Evolutionary conservation across 169 alveolate genomes (phyloP), one percentile per base, ranked within the genome.

Genomic region (Cryptosporidium parvum): DNA sequence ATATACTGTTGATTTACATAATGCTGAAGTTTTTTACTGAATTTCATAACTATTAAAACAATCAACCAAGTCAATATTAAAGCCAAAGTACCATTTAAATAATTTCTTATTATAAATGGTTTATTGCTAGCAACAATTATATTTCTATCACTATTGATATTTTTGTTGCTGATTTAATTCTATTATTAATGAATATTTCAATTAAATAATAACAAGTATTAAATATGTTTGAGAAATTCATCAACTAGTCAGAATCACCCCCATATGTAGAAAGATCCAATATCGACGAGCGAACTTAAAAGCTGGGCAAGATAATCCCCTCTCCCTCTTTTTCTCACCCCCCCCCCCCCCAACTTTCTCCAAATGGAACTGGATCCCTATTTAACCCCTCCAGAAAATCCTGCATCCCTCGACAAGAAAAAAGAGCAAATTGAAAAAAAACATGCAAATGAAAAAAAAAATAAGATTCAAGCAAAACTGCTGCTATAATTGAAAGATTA

Each of bases 11-110:
- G 94, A 48, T 92, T 93, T 18, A 93, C 91, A 52, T 69, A 70
- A 59, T 92, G 95, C 53, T 89, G 92, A 56, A 94, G 71, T 59
- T 86, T 92, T 70, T 92, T 92, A 53, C 94, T 86, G 68, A 94
- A 94, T 86, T 92, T 94, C 96, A 94, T 94, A 53, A 69, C 71
- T 59, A 56, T 56, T 56, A 2, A 56, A 56, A n/a, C 3, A 23
- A 26, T 56, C 67, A 16, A 56, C 35, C 0, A 56, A 56, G 4
- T 56, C 67, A 48, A 48, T 48, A 48, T 48, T 44, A 44, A 44
- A 16, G 9, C 44, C 44, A 37, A 42, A 12, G 0, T 48, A 0
- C 52, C 56, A 48, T 48, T 48, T 48, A 48, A 48, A 9, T 12
- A 48, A 48, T 48, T 48, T 12, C 0, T 3, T 48, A 48, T 14